These are phyloP conservation scores for Blastobotrys buckinghamii DNA, from an alignment of 1,139 yeast genomes.

Conservation along the genomic window DNA sequence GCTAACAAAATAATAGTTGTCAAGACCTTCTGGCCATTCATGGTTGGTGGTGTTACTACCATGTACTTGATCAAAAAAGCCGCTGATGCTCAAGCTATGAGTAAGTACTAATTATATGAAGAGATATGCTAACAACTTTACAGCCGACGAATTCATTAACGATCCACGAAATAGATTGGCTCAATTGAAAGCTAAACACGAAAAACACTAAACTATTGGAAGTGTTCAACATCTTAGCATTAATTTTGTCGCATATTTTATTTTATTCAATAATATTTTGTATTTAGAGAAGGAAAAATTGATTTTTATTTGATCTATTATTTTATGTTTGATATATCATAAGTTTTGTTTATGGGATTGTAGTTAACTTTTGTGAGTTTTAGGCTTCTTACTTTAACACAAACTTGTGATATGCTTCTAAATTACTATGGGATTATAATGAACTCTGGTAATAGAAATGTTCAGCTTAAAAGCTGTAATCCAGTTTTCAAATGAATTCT, in stretches of 20 bases:
- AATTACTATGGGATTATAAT: too few relatives aligned
- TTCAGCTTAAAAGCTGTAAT: too few relatives aligned
- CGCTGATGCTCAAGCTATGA: slow-evolving; percentile 46
- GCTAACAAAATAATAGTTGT: slow-evolving; percentile 22
- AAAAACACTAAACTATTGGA: slow-evolving; percentile 11
- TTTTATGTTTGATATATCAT: too few relatives aligned
- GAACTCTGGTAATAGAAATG: too few relatives aligned
- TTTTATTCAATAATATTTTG: background rate
- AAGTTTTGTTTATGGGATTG: too few relatives aligned
- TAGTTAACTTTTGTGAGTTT: too few relatives aligned
- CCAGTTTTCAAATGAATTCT: too few relatives aligned
- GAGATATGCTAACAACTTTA: slow-evolving; percentile 1
- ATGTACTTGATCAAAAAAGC: slow-evolving; percentile 53
- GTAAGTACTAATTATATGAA: slow-evolving; percentile 27
- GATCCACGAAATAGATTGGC: slow-evolving; percentile 65
- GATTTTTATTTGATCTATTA: background rate
- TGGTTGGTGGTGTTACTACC: slow-evolving; percentile 54
- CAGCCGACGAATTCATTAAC: slow-evolving; percentile 53
- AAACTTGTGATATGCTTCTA: too few relatives aligned
- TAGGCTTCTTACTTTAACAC: too few relatives aligned
- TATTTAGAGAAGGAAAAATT: slow-evolving; percentile 1
- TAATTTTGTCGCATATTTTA: background rate
- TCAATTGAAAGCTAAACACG: slow-evolving; percentile 17
- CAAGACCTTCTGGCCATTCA: slow-evolving; percentile 66
- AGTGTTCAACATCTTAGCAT: too few relatives aligned